Conservation (phyloP, 2,329 filamentous ascomycete genomes). For the Cercospora citrullina region DNA sequence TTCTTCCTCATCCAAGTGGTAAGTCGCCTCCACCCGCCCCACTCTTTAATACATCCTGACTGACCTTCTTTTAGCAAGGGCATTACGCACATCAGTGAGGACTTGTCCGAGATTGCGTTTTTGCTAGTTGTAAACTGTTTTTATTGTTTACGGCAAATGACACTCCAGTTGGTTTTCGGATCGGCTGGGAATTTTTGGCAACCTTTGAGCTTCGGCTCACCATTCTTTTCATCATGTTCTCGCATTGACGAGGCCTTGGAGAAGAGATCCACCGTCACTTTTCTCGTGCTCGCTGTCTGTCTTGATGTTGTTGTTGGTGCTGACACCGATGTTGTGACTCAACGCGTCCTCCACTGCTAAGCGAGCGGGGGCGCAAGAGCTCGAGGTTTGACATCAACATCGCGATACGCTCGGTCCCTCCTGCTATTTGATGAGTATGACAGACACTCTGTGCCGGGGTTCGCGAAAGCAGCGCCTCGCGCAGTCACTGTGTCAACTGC, state of each 20-base stretch:
- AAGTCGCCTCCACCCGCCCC: not conserved
- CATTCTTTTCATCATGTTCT: slow-evolving; percentile 4
- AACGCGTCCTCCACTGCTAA: not conserved
- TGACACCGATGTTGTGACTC: not conserved
- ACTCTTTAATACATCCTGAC: not conserved
- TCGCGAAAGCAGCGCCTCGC: not conserved
- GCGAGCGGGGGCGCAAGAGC: not conserved
- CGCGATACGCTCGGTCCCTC: not conserved
- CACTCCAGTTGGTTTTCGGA: slow-evolving; percentile 69
- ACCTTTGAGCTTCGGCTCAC: not conserved
- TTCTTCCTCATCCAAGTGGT: not conserved
- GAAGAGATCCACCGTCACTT: not conserved
- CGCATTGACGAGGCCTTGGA: not conserved
- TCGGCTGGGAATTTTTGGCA: slow-evolving; percentile 77
- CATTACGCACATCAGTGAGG: slow-evolving; percentile 82
- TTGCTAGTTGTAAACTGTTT: slow-evolving; percentile 81
- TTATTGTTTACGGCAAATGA: slow-evolving; percentile 42
- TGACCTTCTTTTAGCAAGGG: slow-evolving; percentile 59
- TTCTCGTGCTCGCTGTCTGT: not conserved
- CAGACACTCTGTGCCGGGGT: not conserved
- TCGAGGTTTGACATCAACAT: not conserved
- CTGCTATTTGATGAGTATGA: not conserved
- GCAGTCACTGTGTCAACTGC: not conserved
- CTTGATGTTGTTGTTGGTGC: not conserved
- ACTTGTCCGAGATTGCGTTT: slow-evolving; percentile 83